These are phyloP conservation scores for Juncus inflexus DNA, from an alignment of 176 grass and related monocot genomes.

Conservation along the genomic window DNA sequence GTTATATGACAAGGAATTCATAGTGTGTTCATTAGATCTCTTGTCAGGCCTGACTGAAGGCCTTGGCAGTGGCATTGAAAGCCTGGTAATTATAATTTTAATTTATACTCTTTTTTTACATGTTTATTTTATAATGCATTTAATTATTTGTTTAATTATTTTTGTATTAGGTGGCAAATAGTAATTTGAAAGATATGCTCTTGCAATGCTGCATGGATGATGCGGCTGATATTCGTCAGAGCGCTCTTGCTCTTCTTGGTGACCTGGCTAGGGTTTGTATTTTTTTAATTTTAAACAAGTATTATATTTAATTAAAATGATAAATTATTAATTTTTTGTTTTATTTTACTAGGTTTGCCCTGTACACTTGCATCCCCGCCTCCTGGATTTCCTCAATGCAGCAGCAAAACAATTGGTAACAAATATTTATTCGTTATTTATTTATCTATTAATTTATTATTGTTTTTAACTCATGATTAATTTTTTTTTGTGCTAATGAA, in stretches of 20 bases:
- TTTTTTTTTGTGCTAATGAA: slow-evolving; percentile 1
- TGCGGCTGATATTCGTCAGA: slow-evolving; percentile 85
- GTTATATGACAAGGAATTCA: slow-evolving; percentile 90
- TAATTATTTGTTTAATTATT: slow-evolving; percentile 18
- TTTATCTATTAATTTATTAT: background rate
- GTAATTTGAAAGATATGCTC: slow-evolving; percentile 80
- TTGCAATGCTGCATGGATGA: slow-evolving; percentile 95
- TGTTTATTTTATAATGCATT: slow-evolving; percentile 4
- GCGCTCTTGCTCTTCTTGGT: slow-evolving; percentile 85
- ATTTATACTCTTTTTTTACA: slow-evolving; percentile 17
- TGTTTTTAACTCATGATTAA: slow-evolving; percentile 1
- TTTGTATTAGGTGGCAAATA: slow-evolving; percentile 66
- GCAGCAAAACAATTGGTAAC: slow-evolving; percentile 89
- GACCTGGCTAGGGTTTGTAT: slow-evolving; percentile 85
- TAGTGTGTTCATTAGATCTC: slow-evolving; percentile 83
- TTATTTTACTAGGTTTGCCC: slow-evolving; percentile 64
- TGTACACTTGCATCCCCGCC: slow-evolving; percentile 68
- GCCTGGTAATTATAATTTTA: slow-evolving; percentile 52
- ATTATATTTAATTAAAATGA: slow-evolving; percentile 1
- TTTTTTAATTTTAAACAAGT: slow-evolving; percentile 6
- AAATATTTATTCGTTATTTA: background rate
- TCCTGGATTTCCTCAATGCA: slow-evolving; percentile 83
- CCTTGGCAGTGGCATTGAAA: slow-evolving; percentile 69
- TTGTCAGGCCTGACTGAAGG: slow-evolving; percentile 89
- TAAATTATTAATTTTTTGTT: slow-evolving; percentile 14